Evolutionary conservation across 345 rosid genomes (phyloP).

Genomic region (Erysimum cheiranthoides): DNA sequence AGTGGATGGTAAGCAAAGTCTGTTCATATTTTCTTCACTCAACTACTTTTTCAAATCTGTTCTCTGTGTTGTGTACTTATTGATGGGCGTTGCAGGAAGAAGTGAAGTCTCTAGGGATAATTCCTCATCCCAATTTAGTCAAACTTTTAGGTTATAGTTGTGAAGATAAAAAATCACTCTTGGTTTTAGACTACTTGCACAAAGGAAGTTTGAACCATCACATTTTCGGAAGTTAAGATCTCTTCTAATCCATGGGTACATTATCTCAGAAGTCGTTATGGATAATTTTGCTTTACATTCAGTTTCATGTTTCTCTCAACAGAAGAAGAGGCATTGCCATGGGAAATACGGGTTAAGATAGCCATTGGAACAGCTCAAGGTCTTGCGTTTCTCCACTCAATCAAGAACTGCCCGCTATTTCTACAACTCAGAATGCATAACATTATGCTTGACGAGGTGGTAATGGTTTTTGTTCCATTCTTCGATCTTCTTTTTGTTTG

Average conservation of each 20-base stretch:
- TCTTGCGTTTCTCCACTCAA: constrained; percentile 25
- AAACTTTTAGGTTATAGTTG: constrained; percentile 31
- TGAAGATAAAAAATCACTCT: background rate
- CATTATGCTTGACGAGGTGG: constrained; percentile 36
- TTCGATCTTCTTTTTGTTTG: background rate
- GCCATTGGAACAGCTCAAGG: constrained; percentile 35
- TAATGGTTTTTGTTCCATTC: background rate
- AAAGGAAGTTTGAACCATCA: constrained; percentile 18
- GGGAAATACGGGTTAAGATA: constrained; percentile 35
- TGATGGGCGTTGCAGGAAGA: constrained; percentile 24
- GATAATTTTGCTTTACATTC: background rate
- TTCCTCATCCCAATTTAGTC: constrained; percentile 24
- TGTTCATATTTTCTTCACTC: too few relatives aligned
- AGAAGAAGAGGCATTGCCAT: constrained; percentile 24
- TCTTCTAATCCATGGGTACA: background rate
- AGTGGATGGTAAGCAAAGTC: too few relatives aligned
- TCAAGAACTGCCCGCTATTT: constrained; percentile 7
- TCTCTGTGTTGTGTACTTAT: too few relatives aligned
- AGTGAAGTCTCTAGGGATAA: constrained; percentile 15
- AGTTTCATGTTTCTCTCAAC: constrained; percentile 8
- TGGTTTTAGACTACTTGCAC: constrained; percentile 23
- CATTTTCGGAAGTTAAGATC: constrained; percentile 34
- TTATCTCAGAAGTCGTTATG: background rate
- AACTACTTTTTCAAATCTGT: too few relatives aligned
- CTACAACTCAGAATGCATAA: constrained; percentile 12